phyloP scores from a whole-genome alignment of 2,329 filamentous ascomycete species.

The Nakataea oryzae region DNA sequence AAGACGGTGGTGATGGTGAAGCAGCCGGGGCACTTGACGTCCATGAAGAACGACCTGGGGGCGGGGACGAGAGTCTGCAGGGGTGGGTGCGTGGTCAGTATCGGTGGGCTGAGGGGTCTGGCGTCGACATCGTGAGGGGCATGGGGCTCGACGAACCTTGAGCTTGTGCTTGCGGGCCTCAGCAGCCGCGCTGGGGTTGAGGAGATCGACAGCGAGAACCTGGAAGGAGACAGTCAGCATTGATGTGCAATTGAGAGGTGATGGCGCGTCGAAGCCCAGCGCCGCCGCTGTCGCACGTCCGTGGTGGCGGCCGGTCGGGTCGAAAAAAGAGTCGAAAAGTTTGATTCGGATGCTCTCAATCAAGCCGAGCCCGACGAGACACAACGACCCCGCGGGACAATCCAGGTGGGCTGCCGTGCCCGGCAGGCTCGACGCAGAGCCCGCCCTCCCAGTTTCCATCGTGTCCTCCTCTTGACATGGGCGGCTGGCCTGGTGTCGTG shows the following conservation, averaged over 20 bases:
- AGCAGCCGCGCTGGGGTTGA: constrained; percentile 95
- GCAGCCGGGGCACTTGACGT: constrained; percentile 99
- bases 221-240: constrained; percentile 27
- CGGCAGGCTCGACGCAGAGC: not conserved
- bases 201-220: constrained; percentile 99
- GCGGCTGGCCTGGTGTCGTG: not conserved
- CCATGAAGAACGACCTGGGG: constrained; percentile 99
- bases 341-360: not conserved
- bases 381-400: not conserved
- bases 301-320: not conserved
- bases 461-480: not conserved
- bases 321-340: not conserved
- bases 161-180: constrained; percentile 99
- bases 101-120: constrained; percentile 8
- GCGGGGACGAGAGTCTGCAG: constrained; percentile 79
- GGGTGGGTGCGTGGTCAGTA: not conserved
- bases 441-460: not conserved
- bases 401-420: not conserved
- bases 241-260: constrained; percentile 3
- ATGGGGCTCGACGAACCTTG: constrained; percentile 62
- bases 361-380: not conserved
- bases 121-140: not conserved
- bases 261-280: constrained; percentile 1
- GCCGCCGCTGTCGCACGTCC: too few relatives aligned
- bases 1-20: constrained; percentile 99